Evolutionary conservation across 73 alveolate species (phyloP).

Genomic region (Tetrahymena thermophila): DNA sequence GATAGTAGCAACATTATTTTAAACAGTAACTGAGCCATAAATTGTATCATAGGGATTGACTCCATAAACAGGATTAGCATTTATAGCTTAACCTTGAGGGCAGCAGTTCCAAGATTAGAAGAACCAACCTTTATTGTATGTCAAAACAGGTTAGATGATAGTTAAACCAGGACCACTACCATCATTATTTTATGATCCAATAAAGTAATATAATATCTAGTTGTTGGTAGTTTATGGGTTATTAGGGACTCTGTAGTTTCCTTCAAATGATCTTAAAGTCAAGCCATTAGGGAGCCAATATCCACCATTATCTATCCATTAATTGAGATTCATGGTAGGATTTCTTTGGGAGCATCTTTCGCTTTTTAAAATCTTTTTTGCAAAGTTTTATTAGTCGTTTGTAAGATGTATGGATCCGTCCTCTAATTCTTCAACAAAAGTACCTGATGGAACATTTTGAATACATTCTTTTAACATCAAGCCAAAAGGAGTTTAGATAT

Average conservation of each 20-base stretch:
- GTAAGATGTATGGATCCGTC: not conserved
- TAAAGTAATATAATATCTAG: not conserved
- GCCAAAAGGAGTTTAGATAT: not conserved
- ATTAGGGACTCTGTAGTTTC: not conserved
- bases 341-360: not conserved
- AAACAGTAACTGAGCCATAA: not conserved
- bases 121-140: not conserved
- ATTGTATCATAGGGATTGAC: not conserved
- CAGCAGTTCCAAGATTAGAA: not conserved
- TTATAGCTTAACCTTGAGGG: not conserved
- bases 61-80: not conserved
- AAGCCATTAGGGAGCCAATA: not conserved
- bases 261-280: not conserved
- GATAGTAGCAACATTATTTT: too few species aligned
- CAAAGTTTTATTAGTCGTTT: not conserved
- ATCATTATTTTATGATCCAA: not conserved
- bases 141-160: not conserved
- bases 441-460: not conserved
- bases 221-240: not conserved
- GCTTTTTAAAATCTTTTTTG: too few species aligned
- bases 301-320: not conserved
- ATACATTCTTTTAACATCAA: not conserved
- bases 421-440: not conserved
- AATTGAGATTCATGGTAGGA: not conserved
- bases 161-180: not conserved